Conservation (phyloP, 2,329 filamentous ascomycete genomes). For the Xylaria sp. region DNA sequence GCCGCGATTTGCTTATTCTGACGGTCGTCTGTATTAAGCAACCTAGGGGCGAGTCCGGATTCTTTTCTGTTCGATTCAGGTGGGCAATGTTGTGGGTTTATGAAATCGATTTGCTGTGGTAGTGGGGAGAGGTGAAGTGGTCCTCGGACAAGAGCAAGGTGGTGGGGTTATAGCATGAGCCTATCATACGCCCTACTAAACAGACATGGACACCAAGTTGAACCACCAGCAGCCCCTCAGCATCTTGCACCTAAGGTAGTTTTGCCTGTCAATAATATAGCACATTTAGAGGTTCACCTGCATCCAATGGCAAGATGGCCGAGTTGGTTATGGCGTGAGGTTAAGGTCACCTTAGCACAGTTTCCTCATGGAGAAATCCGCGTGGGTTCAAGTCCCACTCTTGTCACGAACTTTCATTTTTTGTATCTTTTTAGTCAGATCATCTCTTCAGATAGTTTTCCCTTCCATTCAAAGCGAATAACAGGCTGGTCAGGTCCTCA, state of each 20-base stretch:
- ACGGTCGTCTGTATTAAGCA: background rate
- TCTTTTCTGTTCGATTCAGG: background rate
- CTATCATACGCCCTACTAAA: too few relatives aligned
- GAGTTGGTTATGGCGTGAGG: slow-evolving; percentile 52
- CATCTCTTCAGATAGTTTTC: background rate
- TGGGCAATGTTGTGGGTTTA: background rate
- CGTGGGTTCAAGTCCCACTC: slow-evolving; percentile 56
- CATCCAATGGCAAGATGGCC: slow-evolving; percentile 47
- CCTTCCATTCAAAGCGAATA: too few relatives aligned
- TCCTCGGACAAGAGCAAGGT: too few relatives aligned
- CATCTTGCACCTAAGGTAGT: too few relatives aligned
- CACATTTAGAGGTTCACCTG: too few relatives aligned
- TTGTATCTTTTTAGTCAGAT: background rate
- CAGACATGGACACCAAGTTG: too few relatives aligned
- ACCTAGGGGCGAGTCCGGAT: too few relatives aligned
- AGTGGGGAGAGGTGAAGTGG: too few relatives aligned
- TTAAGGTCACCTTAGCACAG: slow-evolving; percentile 49
- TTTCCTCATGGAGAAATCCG: slow-evolving; percentile 50
- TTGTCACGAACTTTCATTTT: slow-evolving; percentile 32
- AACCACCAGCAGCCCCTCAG: too few relatives aligned
- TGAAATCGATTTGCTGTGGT: background rate
- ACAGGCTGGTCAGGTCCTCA: background rate
- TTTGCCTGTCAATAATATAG: too few relatives aligned
- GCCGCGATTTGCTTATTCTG: slow-evolving; percentile 47
- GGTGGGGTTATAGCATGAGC: too few relatives aligned